These are phyloP conservation scores for Wakefieldia striispora DNA, from an alignment of 768 basidiomycete species.

Conservation along the genomic window DNA sequence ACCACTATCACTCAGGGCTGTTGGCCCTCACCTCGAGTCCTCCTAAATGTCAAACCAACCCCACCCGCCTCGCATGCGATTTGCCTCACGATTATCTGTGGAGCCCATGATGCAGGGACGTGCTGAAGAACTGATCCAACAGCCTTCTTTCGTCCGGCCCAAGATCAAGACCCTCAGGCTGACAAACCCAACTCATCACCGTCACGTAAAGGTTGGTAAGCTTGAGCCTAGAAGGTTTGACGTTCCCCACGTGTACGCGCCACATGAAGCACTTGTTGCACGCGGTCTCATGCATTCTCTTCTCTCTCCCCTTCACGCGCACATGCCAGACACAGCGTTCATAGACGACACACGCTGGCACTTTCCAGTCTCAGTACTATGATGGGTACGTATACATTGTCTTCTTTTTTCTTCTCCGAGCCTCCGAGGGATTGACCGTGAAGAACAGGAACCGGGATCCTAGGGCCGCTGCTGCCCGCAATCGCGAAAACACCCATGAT, in stretches of 20 bases:
- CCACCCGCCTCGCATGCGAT: not conserved
- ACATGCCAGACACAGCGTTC: slow-evolving; percentile 4
- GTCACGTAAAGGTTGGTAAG: slow-evolving; percentile 5
- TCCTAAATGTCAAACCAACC: not conserved
- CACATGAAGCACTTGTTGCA: slow-evolving; percentile 12
- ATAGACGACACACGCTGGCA: slow-evolving; percentile 1
- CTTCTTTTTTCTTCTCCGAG: slow-evolving; percentile 12
- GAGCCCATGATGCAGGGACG: not conserved
- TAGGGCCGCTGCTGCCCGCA: not conserved
- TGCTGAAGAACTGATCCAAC: slow-evolving; percentile 1
- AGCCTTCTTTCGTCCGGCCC: not conserved
- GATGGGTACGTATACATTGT: slow-evolving; percentile 8
- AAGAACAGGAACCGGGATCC: slow-evolving; percentile 2
- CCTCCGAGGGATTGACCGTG: slow-evolving; percentile 20
- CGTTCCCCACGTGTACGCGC: slow-evolving; percentile 8
- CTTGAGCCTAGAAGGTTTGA: not conserved
- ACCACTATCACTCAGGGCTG: not conserved
- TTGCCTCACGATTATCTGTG: slow-evolving; percentile 4
- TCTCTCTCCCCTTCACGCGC: not conserved
- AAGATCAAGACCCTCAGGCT: slow-evolving; percentile 1
- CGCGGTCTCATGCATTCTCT: slow-evolving; percentile 1
- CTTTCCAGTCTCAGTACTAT: not conserved
- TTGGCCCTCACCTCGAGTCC: not conserved
- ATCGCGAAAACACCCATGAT: not conserved
- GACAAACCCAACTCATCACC: not conserved